Conservation (phyloP, 2,329 filamentous ascomycete species). For the Microcyclospora tardicrescens region DNA sequence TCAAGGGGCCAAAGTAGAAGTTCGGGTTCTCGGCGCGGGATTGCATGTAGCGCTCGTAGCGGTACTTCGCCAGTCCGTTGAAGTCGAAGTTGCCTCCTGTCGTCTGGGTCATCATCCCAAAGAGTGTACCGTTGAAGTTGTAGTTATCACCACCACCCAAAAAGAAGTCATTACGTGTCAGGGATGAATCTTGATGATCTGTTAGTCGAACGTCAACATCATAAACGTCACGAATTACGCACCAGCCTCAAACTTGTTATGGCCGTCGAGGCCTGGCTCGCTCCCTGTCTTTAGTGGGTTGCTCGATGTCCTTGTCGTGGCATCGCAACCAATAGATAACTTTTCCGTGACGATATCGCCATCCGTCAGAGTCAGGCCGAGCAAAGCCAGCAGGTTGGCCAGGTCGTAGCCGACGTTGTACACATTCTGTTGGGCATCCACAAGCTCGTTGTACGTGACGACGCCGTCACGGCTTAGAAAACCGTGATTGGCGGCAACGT, state of each 20-base stretch:
- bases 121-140: slow-evolving; percentile 30
- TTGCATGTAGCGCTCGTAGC: slow-evolving; percentile 28
- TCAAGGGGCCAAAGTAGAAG: slow-evolving; percentile 32
- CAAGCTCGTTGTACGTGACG: slow-evolving; percentile 30
- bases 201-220: slow-evolving; percentile 28
- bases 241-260: slow-evolving; percentile 32
- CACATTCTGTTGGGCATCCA: slow-evolving; percentile 33
- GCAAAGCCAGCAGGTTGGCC: slow-evolving; percentile 26
- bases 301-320: slow-evolving; percentile 29
- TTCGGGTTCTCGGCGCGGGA: slow-evolving; percentile 26
- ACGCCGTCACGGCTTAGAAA: slow-evolving; percentile 33
- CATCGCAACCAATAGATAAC: slow-evolving; percentile 34
- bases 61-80: slow-evolving; percentile 26
- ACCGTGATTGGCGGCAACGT: slow-evolving; percentile 31
- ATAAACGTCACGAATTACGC: neutral
- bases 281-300: slow-evolving; percentile 22
- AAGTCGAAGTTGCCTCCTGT: slow-evolving; percentile 26
- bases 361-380: slow-evolving; percentile 28
- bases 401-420: slow-evolving; percentile 34
- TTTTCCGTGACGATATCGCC: slow-evolving; percentile 31
- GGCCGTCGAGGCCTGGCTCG: slow-evolving; percentile 31
- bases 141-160: slow-evolving; percentile 25
- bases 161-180: slow-evolving; percentile 32
- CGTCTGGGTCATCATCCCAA: slow-evolving; percentile 25
- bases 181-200: slow-evolving; percentile 24